Evolutionary conservation across 2,329 filamentous ascomycete genomes (phyloP).

Genomic region (Colletotrichum sansevieriae): DNA sequence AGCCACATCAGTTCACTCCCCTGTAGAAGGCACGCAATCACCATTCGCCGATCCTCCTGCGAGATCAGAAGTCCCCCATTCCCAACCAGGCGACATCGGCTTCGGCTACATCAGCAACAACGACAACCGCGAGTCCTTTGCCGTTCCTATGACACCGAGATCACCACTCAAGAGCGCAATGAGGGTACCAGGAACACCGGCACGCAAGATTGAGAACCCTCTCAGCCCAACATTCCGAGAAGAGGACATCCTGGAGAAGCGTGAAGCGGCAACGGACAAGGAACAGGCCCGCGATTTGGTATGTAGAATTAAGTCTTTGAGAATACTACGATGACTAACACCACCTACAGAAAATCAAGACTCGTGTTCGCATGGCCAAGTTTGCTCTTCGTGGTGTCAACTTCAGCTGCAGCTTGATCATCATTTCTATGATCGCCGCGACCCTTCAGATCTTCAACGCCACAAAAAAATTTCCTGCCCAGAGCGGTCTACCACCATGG

Average conservation of each 20-base stretch:
- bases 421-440: conserved; percentile 89
- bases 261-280: conserved; percentile 84
- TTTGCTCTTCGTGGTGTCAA: conserved; percentile 94
- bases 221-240: conserved; percentile 93
- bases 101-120: conserved; percentile 84
- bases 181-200: conserved; percentile 87
- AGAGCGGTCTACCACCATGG: conserved; percentile 90
- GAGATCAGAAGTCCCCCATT: conserved; percentile 68
- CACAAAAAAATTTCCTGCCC: conserved; percentile 78
- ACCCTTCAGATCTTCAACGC: conserved; percentile 94
- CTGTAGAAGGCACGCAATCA: conserved; percentile 69
- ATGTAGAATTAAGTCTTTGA: conserved; percentile 55
- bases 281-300: conserved; percentile 90
- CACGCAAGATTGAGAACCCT: conserved; percentile 78
- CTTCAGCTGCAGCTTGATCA: conserved; percentile 96
- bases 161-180: conserved; percentile 91
- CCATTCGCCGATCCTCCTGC: conserved; percentile 73
- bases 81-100: conserved; percentile 87
- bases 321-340: conserved; percentile 45
- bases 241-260: conserved; percentile 88
- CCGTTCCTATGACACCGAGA: conserved; percentile 76
- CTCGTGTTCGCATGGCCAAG: conserved; percentile 91
- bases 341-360: conserved; percentile 83
- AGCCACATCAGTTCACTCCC: conserved; percentile 83
- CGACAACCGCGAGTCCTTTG: conserved; percentile 65